Evolutionary conservation across 345 rosid species (phyloP), one percentile per base, ranked within the genome.

Genomic region (Arabidopsis arenosa): DNA sequence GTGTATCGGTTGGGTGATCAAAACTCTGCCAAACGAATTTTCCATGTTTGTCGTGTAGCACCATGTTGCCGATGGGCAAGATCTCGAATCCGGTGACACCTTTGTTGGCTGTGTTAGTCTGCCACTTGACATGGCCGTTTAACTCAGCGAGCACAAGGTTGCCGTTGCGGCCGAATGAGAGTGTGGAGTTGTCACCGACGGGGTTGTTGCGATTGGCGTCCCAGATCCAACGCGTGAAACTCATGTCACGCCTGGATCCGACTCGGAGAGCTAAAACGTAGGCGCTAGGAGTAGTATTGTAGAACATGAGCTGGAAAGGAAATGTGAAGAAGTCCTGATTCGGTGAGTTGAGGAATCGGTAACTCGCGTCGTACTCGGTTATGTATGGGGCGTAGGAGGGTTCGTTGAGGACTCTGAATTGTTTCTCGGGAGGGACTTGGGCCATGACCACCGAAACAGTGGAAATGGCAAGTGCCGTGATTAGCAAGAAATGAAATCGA

Each of bases 201-300:
- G 88, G 96, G 41, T 67, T 84, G 80, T 86, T 84, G 0, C 85
- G 77, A 64, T 87, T 88, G 26, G 92, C 97, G 67, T 88, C 92
- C 93, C 92, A 90, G 1, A 86, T 87, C 86, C 85, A 85, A 5
- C 88, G 81, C 67, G 59, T 60, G 1, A 75, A 9, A 0, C 80
- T 70, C 23, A 79, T 79, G 5, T 87, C 82, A 18, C 76, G 45
- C 9, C 14, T 53, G 15, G 40, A 44, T 1, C 81, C 93, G 68
- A 80, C 85, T 10, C 90, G 83, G 1, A 86, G 62, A 17, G 84
- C 84, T 18, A 88, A 41, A 1, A 86, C 80, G 67, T 56, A 90
- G 44, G 86, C 91, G 78, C 84, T 74, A 3, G 89, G 84, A 48
- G 90, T 88, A n/a, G 86, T 90, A 36, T 84, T 87, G 45, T 83